Evolutionary conservation across 2,329 filamentous ascomycete species (phyloP).

Genomic region (Byssothecium circinans): DNA sequence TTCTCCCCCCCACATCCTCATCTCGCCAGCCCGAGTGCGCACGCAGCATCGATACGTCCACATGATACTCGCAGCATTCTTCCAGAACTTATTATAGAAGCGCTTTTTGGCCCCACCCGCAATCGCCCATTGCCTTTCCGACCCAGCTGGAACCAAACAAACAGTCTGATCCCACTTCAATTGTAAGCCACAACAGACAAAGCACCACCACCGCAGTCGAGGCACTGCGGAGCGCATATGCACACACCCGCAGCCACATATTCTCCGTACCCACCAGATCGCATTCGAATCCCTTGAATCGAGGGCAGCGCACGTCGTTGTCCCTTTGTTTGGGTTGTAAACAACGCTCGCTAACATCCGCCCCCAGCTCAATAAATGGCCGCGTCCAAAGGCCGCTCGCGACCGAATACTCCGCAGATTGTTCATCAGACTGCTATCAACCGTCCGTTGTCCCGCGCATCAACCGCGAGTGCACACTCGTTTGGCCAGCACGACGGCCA

Average conservation of each 20-base stretch:
- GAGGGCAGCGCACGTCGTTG: conserved; percentile 14
- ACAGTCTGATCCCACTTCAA: neutral
- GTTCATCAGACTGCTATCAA: conserved; percentile 19
- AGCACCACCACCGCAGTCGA: neutral
- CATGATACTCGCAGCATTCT: neutral
- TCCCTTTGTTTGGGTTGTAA: conserved; percentile 41
- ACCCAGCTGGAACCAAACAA: neutral
- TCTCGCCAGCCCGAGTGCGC: neutral
- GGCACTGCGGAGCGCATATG: neutral
- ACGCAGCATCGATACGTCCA: neutral
- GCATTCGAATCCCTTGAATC: conserved; percentile 1
- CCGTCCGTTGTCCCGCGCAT: conserved; percentile 52
- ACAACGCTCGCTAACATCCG: conserved; percentile 14
- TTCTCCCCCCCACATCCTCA: neutral
- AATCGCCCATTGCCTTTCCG: neutral
- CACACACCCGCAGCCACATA: neutral
- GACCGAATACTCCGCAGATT: conserved; percentile 29
- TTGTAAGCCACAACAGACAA: neutral
- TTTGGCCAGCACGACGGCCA: conserved; percentile 38
- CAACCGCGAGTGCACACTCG: conserved; percentile 52
- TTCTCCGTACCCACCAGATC: neutral
- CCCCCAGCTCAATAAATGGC: conserved; percentile 30
- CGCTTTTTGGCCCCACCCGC: neutral
- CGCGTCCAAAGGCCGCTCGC: conserved; percentile 45
- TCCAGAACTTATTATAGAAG: neutral